Evolutionary conservation across 176 grass and related monocot genomes (phyloP), one percentile per base, ranked within the genome.

Genomic region (Bromus sterilis): DNA sequence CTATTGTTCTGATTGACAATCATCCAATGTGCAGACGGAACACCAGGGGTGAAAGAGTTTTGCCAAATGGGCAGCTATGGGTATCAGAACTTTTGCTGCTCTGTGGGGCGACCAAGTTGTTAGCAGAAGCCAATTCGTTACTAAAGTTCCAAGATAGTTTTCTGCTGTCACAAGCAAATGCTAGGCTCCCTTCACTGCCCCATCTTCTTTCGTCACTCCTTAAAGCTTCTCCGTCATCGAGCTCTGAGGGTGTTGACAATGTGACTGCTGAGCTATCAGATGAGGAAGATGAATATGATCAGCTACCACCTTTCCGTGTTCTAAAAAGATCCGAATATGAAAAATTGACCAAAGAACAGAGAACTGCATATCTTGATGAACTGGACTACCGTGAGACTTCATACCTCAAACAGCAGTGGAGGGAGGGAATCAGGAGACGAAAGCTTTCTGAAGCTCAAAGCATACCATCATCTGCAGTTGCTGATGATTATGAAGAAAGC

Each of bases 121-220:
- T 98, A 73, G 65, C 83, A 71, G 88, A 98, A 83, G 92, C 95
- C 74, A 93, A 94, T 78, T 79, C 86, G 29, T 89, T 98, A 39
- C 91, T 98, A 67, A 98, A 94, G 87, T 92, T 94, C 72, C 88
- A 94, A 88, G 85, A 93, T 80, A 94, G 84, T 79, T 89, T 91
- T 82, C 84, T 94, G 66, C 80, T 98, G 46, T 89, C 84, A 76
- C 87, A 87, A 63, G 84, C 86, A 78, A 91, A 86, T 72, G 88
- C 58, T 67, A 90, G 88, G 72, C 24, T 89, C 11, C 90, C 95
- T 86, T 93, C 95, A 56, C 41, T 98, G 59, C 95, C 95, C 18
- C 90, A 98, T 92, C 92, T 98, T 83, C 95, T 98, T 53, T 98
- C 95, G 56, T 85, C 88, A 64, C 88, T 94, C 36, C 95, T 98